Evolutionary conservation across 306 rosid genomes (phyloP).

Genomic region (Styphnolobium japonicum): DNA sequence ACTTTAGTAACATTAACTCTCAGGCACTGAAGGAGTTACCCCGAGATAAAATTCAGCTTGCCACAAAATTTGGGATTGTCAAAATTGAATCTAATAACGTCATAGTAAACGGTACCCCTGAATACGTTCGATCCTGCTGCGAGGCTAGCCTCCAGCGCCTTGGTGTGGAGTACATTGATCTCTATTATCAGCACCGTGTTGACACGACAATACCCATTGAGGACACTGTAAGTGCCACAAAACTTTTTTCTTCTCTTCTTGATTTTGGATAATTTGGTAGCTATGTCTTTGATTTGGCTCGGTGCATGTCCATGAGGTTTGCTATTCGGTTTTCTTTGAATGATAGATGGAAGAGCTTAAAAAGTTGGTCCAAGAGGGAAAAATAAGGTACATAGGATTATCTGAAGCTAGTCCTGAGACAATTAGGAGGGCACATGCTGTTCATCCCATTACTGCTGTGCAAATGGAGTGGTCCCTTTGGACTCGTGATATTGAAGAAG

Average conservation of each 20-base stretch:
- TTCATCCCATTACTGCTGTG: slow-evolving; percentile 78
- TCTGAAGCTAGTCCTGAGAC: slow-evolving; percentile 72
- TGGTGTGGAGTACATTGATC: slow-evolving; percentile 71
- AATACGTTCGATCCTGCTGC: slow-evolving; percentile 74
- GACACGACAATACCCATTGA: slow-evolving; percentile 80
- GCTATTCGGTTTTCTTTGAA: neutral
- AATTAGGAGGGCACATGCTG: slow-evolving; percentile 70
- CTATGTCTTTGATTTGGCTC: neutral
- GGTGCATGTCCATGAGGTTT: neutral
- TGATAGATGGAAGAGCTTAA: slow-evolving; percentile 63
- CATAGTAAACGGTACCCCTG: slow-evolving; percentile 68
- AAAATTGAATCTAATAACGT: slow-evolving; percentile 15
- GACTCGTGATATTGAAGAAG: slow-evolving; percentile 76
- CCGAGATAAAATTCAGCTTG: slow-evolving; percentile 68
- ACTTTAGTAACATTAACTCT: neutral
- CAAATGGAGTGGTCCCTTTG: slow-evolving; percentile 81
- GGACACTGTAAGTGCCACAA: slow-evolving; percentile 55
- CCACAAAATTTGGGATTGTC: slow-evolving; percentile 79
- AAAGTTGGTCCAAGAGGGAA: slow-evolving; percentile 64
- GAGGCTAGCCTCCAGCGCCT: slow-evolving; percentile 80
- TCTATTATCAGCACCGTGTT: slow-evolving; percentile 76
- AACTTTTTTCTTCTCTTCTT: neutral
- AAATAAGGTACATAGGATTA: slow-evolving; percentile 61
- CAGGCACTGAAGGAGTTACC: slow-evolving; percentile 74
- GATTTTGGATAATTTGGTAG: neutral